Base-by-base conservation (phyloP, 2,329 filamentous ascomycete species). In the Aureobasidium namibiae region DNA sequence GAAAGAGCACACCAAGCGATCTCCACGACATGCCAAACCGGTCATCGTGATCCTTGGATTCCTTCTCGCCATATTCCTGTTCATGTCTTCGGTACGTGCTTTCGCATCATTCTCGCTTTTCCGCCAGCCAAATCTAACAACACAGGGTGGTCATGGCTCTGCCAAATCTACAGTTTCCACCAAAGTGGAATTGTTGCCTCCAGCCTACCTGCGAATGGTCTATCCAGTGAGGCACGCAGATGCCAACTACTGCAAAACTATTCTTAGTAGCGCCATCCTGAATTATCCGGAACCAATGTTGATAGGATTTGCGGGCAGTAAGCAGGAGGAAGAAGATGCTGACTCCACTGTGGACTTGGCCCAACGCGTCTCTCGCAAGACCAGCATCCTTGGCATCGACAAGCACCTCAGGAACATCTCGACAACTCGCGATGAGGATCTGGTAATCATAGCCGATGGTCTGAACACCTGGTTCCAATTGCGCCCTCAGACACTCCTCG, bases 401-500 rank as follows among this genome's bases (percentile, higher is more conserved):
- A 48, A 46, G 41, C 42, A 57, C 18, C 54, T 57, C 4, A 48
- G 54, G 42, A 57, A 57, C 26, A 57, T 48, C 31, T 57, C 54
- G 9, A 29, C 54, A 29, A 48, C 41, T 11, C 26, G 29, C 4
- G 65, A 70, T 34, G 67, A 68, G 2, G 86, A 89, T 67, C 71
- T 89, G 14, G 78, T 87, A 10, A 70, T 88, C 57, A 76, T 88
- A 57, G 77, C 84, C 7, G 85, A 88, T 68, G 83, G 81, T 2
- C 78, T 82, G 66, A 83, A 88, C 60, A 76, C 38, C 0, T 83
- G 83, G 73, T 82, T 87, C 61, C 86, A 89, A 67, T 74, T 88
- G 1, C 83, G 84, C 0, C 79, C 82, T 3, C 80, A 86, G 49
- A 76, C 86, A 18, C 71, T 88, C 60, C 77, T 88, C 18, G 73